Percentiles rank a stretch among this genome's conserved stretches.
phyloP scores from a whole-genome alignment of 2,329 filamentous ascomycete species.

The Colletotrichum sansevieriae region DNA sequence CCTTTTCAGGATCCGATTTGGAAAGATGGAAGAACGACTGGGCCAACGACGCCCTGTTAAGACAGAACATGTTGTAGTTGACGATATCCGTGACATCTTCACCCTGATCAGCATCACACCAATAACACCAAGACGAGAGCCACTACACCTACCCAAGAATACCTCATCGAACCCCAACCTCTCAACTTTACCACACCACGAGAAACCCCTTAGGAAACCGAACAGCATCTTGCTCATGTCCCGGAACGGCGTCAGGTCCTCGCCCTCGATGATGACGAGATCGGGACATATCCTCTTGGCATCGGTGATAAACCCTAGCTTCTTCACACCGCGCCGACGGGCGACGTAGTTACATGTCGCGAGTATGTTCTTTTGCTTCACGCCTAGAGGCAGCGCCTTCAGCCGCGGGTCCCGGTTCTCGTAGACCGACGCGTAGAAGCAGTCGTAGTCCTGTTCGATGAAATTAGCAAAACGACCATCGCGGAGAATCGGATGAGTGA shows the following conservation, averaged over 20 bases:
- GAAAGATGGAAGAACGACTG: constrained; percentile 86
- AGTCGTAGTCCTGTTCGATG: constrained; percentile 77
- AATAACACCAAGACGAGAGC: no score
- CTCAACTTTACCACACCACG: constrained; percentile 85
- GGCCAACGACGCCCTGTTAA: constrained; percentile 75
- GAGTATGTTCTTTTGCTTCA: constrained; percentile 93
- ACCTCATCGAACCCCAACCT: constrained; percentile 93
- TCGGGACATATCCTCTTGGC: constrained; percentile 86
- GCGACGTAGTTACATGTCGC: constrained; percentile 97
- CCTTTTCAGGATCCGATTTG: constrained; percentile 78
- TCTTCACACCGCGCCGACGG: constrained; percentile 77
- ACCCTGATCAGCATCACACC: constrained; percentile 59
- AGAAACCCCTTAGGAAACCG: constrained; percentile 76
- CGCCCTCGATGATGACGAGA: constrained; percentile 86
- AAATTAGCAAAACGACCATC: constrained; percentile 5
- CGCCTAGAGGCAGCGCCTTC: constrained; percentile 80
- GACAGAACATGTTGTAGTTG: constrained; percentile 79
- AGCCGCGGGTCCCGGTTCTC: constrained; percentile 84
- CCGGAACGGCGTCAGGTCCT: constrained; percentile 87
- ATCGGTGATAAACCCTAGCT: constrained; percentile 87
- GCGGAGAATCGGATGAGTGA: no score
- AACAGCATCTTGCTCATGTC: constrained; percentile 88
- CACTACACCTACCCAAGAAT: constrained; percentile 56
- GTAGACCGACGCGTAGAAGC: constrained; percentile 94
- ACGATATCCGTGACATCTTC: constrained; percentile 89